Base-by-base conservation (phyloP, 2,329 filamentous ascomycete species). In the Botryotinia calthae region DNA sequence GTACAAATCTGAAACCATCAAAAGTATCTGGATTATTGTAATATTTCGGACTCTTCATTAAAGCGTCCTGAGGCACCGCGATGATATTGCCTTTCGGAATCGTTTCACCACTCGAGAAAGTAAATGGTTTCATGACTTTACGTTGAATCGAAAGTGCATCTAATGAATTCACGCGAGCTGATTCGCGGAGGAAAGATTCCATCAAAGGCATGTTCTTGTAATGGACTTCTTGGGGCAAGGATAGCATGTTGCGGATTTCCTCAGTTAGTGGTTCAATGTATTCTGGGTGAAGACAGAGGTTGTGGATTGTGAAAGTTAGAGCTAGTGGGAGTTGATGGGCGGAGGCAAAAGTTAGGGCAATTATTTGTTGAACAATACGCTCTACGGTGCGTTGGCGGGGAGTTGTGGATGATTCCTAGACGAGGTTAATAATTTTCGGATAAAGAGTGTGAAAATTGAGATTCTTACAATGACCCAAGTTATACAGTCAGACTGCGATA, bases 51-150 rank as follows among this genome's bases (percentile, higher is more conserved):
- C 44, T 51, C 8, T 67, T 46, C 64, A 51, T 67, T 20, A 51
- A n/a, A 3, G 64, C 64, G n/a, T 46, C 64, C 4, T 67, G 64
- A 37, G 42, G 64, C 7, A 67, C 64, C 12, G 44, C 44, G 18
- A 67, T 67, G 10, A 51, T 37, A 31, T 67, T 67, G 1, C 42
- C 64, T 7, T 12, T 16, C 2, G 64, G 42, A 18, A 67, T 67
- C 4, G 8, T 34, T 25, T 46, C 28, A 18, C 64, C 42, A 6
- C 20, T 34, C 2, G 64, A 51, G 28, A 67, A 42, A 1, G 64
- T 51, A 31, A 51, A 67, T 22, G 64, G 42, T 37, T 67, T 46
- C 64, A 67, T 67, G 22, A 67, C 64, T 54, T 67, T 67, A n/a
- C 64, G 64, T 40, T 67, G 42, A 0, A 67, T 67, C 12, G 58